These are phyloP conservation scores for Lippia alba DNA, from an alignment of 305 asterid species.

Conservation along the genomic window DNA sequence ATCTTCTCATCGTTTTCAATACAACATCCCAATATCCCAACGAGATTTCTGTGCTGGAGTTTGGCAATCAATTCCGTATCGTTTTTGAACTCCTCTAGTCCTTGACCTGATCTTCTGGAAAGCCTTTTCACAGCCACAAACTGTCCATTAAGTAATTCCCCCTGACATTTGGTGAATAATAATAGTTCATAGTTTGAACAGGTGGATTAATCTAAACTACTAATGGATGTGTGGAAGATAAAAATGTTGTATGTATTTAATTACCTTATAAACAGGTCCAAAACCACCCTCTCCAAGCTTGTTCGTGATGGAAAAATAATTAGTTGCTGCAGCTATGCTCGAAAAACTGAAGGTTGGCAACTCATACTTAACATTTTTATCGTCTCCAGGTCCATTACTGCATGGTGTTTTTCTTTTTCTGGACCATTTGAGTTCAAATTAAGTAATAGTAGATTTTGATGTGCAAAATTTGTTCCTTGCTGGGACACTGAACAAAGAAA, in stretches of 20 bases:
- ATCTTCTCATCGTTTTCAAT: neutral
- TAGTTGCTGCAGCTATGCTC: neutral
- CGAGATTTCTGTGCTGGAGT: too few species aligned
- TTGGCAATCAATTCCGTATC: too few species aligned
- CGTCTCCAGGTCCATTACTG: neutral
- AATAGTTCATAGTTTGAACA: neutral
- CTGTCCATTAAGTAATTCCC: neutral
- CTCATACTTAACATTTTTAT: neutral
- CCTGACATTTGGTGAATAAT: neutral
- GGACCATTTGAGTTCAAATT: neutral
- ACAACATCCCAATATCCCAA: neutral
- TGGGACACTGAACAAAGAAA: neutral
- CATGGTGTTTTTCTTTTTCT: neutral
- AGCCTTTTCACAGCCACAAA: conserved; percentile 2
- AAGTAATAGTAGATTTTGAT: neutral
- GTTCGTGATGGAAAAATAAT: neutral
- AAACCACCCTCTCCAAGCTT: neutral
- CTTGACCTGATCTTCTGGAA: neutral
- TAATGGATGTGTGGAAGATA: too few species aligned
- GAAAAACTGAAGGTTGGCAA: neutral
- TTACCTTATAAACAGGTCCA: too few species aligned
- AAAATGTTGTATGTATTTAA: too few species aligned
- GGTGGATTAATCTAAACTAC: too few species aligned
- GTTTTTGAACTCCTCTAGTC: neutral
- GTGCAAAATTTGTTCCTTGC: neutral